phyloP scores from a whole-genome alignment of 2,329 filamentous ascomycete species.

The Furcasterigmium sp. region DNA sequence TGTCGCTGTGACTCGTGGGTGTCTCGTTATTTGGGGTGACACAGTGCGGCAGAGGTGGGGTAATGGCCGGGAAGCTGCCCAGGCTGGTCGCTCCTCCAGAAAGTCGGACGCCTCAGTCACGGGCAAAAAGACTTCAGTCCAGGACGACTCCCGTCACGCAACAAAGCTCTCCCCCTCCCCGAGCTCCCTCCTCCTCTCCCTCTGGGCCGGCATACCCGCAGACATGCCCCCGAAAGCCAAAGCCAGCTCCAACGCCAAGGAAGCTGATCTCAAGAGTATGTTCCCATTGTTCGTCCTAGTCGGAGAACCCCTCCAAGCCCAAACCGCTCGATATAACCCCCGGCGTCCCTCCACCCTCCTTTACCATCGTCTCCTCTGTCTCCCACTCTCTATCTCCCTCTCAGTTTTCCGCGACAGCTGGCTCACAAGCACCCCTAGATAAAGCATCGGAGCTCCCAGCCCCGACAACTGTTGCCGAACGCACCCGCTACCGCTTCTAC shows the following conservation, averaged over 20 bases:
- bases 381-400: slow-evolving; percentile 4
- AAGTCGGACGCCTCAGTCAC: no score
- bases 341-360: not conserved
- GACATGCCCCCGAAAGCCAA: slow-evolving; percentile 31
- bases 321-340: not conserved
- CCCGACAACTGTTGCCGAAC: slow-evolving; percentile 43
- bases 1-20: no score
- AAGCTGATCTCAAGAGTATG: slow-evolving; percentile 13
- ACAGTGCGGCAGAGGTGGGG: slow-evolving; percentile 6
- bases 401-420: not conserved
- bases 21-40: not conserved
- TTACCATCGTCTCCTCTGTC: slow-evolving; percentile 1
- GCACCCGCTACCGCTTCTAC: slow-evolving; percentile 40
- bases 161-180: slow-evolving; percentile 1
- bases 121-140: no score
- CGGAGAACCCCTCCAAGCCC: not conserved
- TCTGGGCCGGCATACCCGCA: slow-evolving; percentile 9
- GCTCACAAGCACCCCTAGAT: slow-evolving; percentile 5
- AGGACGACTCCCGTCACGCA: no score
- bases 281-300: slow-evolving; percentile 1
- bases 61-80: slow-evolving; percentile 7
- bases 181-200: slow-evolving; percentile 4
- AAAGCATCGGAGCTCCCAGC: slow-evolving; percentile 24
- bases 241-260: slow-evolving; percentile 25
- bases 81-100: no score